Percentiles rank a stretch among this genome's conserved stretches.
Conservation (phyloP, 192 early-diverging fungal species). For the Lobosporangium transversale region DNA sequence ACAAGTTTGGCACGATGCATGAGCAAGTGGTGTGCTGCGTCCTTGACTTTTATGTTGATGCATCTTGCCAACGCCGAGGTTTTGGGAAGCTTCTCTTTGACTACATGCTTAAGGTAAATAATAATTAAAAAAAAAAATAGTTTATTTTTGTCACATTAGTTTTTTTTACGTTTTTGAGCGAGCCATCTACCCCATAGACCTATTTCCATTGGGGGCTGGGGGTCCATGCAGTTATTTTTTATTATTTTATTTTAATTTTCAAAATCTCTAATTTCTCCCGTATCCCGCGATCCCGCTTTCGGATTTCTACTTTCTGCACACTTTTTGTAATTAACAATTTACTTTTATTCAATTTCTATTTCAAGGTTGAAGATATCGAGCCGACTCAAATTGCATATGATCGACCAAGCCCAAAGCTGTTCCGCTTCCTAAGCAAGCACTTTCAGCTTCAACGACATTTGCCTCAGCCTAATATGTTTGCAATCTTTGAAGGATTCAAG, state of each 20-base stretch:
- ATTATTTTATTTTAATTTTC: no score
- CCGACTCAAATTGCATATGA: slow-evolving; percentile 55
- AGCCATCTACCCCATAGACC: no score
- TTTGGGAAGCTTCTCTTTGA: slow-evolving; percentile 53
- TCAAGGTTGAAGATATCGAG: slow-evolving; percentile 43
- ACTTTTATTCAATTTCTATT: no score
- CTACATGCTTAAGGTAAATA: slow-evolving; percentile 51
- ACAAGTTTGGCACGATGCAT: slow-evolving; percentile 45
- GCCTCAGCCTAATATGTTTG: slow-evolving; percentile 54
- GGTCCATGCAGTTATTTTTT: not conserved
- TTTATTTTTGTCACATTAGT: not conserved
- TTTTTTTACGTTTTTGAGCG: slow-evolving; percentile 5
- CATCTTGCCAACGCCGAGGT: slow-evolving; percentile 47
- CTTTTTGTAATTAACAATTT: no score
- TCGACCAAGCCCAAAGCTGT: slow-evolving; percentile 50
- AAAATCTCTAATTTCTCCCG: no score
- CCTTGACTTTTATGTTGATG: slow-evolving; percentile 53
- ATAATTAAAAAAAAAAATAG: no score
- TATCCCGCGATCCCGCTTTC: no score
- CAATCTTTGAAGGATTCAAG: slow-evolving; percentile 51
- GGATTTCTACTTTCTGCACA: no score
- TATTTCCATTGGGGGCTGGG: no score
- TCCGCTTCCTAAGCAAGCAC: slow-evolving; percentile 47
- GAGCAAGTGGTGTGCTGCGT: slow-evolving; percentile 52
- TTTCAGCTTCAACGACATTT: slow-evolving; percentile 39